phyloP scores from a whole-genome alignment of 2,329 filamentous ascomycete species.

The Aureobasidium vineae region DNA sequence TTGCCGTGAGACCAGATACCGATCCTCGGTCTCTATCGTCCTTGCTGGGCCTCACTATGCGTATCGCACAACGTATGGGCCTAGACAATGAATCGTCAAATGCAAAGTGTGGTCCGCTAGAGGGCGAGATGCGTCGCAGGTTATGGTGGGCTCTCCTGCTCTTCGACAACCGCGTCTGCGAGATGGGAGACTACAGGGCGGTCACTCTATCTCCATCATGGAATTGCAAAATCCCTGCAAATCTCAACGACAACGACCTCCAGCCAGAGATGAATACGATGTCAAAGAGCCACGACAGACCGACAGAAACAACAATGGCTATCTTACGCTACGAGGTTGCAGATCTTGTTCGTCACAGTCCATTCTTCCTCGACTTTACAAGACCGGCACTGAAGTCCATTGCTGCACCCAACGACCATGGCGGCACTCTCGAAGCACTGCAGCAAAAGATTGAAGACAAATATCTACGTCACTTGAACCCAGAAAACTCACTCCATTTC shows the following conservation, averaged over 20 bases:
- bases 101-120: slow-evolving; percentile 49
- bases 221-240: slow-evolving; percentile 46
- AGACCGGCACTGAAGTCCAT: slow-evolving; percentile 43
- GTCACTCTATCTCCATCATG: slow-evolving; percentile 44
- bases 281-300: slow-evolving; percentile 36
- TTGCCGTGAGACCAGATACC: slow-evolving; percentile 57
- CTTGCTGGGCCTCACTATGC: slow-evolving; percentile 63
- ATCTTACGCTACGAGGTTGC: slow-evolving; percentile 46
- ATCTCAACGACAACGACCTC: slow-evolving; percentile 47
- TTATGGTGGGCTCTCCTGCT: slow-evolving; percentile 71
- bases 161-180: slow-evolving; percentile 67
- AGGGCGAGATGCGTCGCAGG: slow-evolving; percentile 67
- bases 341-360: slow-evolving; percentile 42
- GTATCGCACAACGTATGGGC: slow-evolving; percentile 66
- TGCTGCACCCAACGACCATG: slow-evolving; percentile 28
- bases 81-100: slow-evolving; percentile 63
- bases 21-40: slow-evolving; percentile 62
- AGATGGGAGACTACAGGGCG: slow-evolving; percentile 57
- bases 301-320: slow-evolving; percentile 47
- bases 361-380: slow-evolving; percentile 49
- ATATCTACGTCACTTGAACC: slow-evolving; percentile 47
- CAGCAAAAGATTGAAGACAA: slow-evolving; percentile 47
- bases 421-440: slow-evolving; percentile 38
- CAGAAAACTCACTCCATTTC: slow-evolving; percentile 47
- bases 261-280: slow-evolving; percentile 41